Evolutionary conservation across 257 asterid genomes (phyloP).

Genomic region (Penstemon barbatus): DNA sequence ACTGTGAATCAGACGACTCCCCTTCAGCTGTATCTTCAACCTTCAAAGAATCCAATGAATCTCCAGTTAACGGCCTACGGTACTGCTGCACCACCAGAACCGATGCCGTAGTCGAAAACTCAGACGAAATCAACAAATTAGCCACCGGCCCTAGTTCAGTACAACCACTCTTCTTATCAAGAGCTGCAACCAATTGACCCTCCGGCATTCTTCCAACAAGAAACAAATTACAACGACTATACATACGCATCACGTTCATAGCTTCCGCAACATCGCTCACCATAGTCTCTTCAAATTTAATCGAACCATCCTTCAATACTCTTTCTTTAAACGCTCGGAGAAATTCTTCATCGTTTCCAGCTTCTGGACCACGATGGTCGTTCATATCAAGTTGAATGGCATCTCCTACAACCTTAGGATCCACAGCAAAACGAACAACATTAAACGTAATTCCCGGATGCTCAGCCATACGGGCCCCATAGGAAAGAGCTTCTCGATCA

Average conservation of each 20-base stretch:
- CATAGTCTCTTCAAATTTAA: slow-evolving; percentile 30
- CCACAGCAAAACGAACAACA: slow-evolving; percentile 22
- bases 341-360: slow-evolving; percentile 31
- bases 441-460: slow-evolving; percentile 43
- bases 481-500: slow-evolving; percentile 50
- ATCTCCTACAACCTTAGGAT: slow-evolving; percentile 29
- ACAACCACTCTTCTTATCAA: slow-evolving; percentile 32
- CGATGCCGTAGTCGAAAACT: slow-evolving; percentile 43
- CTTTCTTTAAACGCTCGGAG: slow-evolving; percentile 27
- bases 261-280: slow-evolving; percentile 28
- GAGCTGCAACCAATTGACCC: slow-evolving; percentile 33
- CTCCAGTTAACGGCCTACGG: slow-evolving; percentile 16
- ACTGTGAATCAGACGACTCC: slow-evolving; percentile 20
- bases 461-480: slow-evolving; percentile 55
- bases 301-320: slow-evolving; percentile 16
- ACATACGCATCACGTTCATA: slow-evolving; percentile 23
- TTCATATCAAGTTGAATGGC: neutral
- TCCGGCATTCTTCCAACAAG: slow-evolving; percentile 47
- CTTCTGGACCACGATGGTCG: neutral
- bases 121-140: slow-evolving; percentile 35
- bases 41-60: slow-evolving; percentile 25
- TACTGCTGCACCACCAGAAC: slow-evolving; percentile 42
- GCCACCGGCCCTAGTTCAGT: slow-evolving; percentile 54
- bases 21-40: slow-evolving; percentile 13
- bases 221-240: slow-evolving; percentile 42